These are phyloP conservation scores for Zymoseptoria pseudotritici DNA, from an alignment of 2,329 filamentous ascomycete genomes.

Conservation along the genomic window DNA sequence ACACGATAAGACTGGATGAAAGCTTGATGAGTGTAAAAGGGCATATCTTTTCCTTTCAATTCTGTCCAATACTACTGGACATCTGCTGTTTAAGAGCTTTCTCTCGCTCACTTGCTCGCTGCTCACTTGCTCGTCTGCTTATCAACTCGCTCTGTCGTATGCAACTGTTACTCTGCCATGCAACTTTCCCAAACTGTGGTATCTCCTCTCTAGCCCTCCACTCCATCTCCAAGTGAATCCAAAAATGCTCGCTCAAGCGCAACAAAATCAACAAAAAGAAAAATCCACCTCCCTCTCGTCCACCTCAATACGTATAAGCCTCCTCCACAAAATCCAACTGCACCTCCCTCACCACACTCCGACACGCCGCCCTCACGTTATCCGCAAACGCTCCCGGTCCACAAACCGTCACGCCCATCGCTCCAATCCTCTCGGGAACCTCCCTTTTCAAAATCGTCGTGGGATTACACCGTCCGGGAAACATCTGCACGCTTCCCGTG, in stretches of 20 bases:
- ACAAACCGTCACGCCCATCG: constrained; percentile 55
- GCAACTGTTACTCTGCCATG: neutral
- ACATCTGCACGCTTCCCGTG: constrained; percentile 56
- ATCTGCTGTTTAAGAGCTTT: neutral
- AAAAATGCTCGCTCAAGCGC: neutral
- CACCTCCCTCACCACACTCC: constrained; percentile 45
- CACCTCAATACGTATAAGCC: constrained; percentile 45
- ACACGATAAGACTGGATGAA: too few species aligned
- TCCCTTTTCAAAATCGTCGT: constrained; percentile 51
- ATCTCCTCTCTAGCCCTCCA: too few species aligned
- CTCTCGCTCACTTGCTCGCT: neutral
- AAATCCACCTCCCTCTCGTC: neutral
- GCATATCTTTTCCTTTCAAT: neutral
- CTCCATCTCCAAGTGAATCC: too few species aligned
- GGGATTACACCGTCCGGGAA: constrained; percentile 51
- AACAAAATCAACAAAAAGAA: neutral
- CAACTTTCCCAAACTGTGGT: too few species aligned
- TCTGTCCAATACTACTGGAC: neutral
- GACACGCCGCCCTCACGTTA: constrained; percentile 49
- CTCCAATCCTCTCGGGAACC: constrained; percentile 38
- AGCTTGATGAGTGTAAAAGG: neutral
- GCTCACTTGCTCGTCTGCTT: neutral
- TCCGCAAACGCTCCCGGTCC: constrained; percentile 57
- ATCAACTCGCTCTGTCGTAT: neutral
- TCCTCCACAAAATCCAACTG: constrained; percentile 58